phyloP scores from a whole-genome alignment of 495 filamentous ascomycete genomes.

The Penicillium herquei region DNA sequence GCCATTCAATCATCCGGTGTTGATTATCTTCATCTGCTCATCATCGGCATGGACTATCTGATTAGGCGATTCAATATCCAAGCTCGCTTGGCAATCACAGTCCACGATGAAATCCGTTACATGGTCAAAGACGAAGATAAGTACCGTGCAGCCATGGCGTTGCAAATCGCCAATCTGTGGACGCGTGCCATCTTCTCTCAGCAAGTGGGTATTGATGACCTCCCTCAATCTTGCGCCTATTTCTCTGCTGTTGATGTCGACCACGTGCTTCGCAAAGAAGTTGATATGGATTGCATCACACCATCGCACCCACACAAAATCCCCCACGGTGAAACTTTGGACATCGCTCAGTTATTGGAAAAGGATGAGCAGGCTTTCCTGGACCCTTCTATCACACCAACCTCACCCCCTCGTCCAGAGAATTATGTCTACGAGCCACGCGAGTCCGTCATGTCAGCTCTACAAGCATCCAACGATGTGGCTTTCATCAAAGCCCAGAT shows the following conservation, averaged over 20 bases:
- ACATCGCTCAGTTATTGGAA: slow-evolving; percentile 70
- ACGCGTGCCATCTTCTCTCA: slow-evolving; percentile 95
- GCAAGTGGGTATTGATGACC: slow-evolving; percentile 92
- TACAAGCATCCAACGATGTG: slow-evolving; percentile 52
- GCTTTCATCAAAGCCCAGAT: slow-evolving; percentile 83
- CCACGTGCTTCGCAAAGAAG: slow-evolving; percentile 89
- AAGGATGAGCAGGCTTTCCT: slow-evolving; percentile 64
- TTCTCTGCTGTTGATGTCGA: slow-evolving; percentile 97
- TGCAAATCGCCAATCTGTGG: slow-evolving; percentile 95
- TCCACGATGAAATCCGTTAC: slow-evolving; percentile 97
- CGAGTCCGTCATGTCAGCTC: slow-evolving; percentile 72
- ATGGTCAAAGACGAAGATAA: slow-evolving; percentile 82
- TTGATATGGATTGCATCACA: slow-evolving; percentile 95
- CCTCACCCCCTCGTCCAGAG: slow-evolving; percentile 51
- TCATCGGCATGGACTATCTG: slow-evolving; percentile 93
- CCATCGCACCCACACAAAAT: slow-evolving; percentile 80
- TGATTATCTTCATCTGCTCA: slow-evolving; percentile 93
- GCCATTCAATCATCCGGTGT: slow-evolving; percentile 97
- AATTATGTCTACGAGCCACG: slow-evolving; percentile 66
- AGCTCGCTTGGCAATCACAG: slow-evolving; percentile 86
- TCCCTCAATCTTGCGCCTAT: slow-evolving; percentile 90
- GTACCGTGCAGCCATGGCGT: slow-evolving; percentile 83
- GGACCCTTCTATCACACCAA: slow-evolving; percentile 58
- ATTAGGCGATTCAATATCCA: slow-evolving; percentile 79
- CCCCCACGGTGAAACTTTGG: slow-evolving; percentile 78